Percentiles rank a stretch among this genome's conserved stretches.
Conservation (phyloP, 495 filamentous ascomycete genomes). For the Rusavskia elegans region DNA sequence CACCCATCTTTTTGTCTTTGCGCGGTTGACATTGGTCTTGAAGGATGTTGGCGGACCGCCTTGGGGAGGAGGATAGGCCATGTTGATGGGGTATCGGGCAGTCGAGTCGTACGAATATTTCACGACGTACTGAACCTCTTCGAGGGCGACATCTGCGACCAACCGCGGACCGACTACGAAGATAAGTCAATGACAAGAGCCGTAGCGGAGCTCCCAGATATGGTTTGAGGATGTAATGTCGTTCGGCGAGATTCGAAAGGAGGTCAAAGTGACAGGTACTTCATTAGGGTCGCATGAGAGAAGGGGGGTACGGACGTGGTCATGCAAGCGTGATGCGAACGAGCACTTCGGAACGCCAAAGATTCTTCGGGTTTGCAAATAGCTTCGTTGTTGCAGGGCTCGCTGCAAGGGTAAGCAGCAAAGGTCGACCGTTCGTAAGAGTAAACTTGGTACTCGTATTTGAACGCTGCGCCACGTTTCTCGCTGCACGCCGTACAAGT, state of each 20-base stretch:
- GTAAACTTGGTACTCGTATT: no score
- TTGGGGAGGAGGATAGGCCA: slow-evolving; percentile 10
- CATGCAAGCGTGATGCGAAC: background rate
- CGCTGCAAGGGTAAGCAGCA: no score
- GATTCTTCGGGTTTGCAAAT: no score
- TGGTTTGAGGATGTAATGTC: background rate
- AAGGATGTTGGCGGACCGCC: slow-evolving; percentile 37
- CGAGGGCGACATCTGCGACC: no score
- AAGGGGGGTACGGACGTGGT: background rate
- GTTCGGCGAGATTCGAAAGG: background rate
- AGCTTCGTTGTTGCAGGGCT: no score
- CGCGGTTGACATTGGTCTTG: slow-evolving; percentile 71
- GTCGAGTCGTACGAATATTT: background rate
- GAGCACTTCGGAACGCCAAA: background rate
- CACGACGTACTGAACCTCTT: no score
- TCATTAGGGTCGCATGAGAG: background rate
- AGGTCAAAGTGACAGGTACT: background rate
- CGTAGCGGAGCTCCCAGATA: background rate
- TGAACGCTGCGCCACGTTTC: no score
- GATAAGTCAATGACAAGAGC: no score
- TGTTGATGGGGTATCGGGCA: slow-evolving; percentile 1
- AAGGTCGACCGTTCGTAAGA: no score
- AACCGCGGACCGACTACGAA: no score
- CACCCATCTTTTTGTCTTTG: slow-evolving; percentile 90
- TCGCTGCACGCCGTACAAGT: no score